phyloP scores from a whole-genome alignment of 164 flowering plant species.

The Nymphaea thermarum region DNA sequence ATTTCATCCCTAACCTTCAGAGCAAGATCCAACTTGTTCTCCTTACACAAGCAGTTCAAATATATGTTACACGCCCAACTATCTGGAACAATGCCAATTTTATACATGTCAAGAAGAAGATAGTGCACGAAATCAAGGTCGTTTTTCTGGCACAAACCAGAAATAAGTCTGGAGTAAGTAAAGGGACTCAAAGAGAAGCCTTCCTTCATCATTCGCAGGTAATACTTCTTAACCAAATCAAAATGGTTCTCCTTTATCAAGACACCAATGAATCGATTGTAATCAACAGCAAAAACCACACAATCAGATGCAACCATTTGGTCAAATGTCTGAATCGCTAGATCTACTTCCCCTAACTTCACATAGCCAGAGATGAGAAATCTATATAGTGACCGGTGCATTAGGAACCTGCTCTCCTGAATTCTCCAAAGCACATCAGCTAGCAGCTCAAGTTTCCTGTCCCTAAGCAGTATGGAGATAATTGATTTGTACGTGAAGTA shows the following conservation, averaged over 20 bases:
- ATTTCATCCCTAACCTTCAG: conserved; percentile 39
- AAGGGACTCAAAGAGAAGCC: conserved; percentile 71
- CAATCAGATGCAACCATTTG: conserved; percentile 75
- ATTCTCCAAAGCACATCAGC: conserved; percentile 11
- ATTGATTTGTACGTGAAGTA: conserved; percentile 15
- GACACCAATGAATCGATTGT: conserved; percentile 80
- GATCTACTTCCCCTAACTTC: conserved; percentile 53
- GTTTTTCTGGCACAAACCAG: conserved; percentile 54
- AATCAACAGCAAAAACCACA: conserved; percentile 69
- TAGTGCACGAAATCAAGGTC: conserved; percentile 35
- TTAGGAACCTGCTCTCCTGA: conserved; percentile 10
- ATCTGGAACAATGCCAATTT: conserved; percentile 49
- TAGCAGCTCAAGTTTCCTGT: conserved; percentile 11
- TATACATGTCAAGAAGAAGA: conserved; percentile 58
- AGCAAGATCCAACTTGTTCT: conserved; percentile 41
- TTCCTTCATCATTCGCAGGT: conserved; percentile 31
- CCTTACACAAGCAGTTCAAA: conserved; percentile 52
- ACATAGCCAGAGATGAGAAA: conserved; percentile 53
- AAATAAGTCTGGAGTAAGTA: conserved; percentile 80
- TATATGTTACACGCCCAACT: conserved; percentile 76
- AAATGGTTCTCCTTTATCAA: conserved; percentile 43
- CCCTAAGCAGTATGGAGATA: conserved; percentile 14
- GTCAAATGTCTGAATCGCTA: conserved; percentile 64
- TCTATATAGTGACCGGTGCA: conserved; percentile 54
- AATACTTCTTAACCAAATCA: conserved; percentile 65